Evolutionary conservation across 257 asterid species (phyloP).

Genomic region (Forsythia viridissima): DNA sequence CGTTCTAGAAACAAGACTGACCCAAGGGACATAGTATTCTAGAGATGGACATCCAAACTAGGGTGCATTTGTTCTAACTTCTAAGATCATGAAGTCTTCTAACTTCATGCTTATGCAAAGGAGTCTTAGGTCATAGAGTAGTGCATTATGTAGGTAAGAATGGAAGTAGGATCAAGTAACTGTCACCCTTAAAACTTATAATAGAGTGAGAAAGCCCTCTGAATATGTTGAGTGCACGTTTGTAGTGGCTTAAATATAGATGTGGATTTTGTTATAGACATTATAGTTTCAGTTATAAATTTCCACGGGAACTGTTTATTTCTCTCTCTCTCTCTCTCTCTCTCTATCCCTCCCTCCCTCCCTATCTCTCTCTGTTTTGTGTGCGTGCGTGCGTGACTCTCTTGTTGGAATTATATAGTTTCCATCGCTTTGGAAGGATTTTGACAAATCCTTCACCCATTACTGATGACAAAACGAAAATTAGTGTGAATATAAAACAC

Average conservation of each 20-base stretch:
- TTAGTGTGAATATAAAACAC: neutral
- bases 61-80: neutral
- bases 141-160: neutral
- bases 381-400: no score
- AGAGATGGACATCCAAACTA: neutral
- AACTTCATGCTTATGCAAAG: neutral
- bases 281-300: neutral
- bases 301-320: neutral
- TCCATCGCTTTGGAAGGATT: neutral
- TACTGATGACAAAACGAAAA: neutral
- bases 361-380: no score
- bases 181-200: neutral
- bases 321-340: neutral
- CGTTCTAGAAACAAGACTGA: neutral
- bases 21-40: neutral
- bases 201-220: neutral
- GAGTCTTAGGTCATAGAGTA: neutral
- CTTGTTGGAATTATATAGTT: neutral
- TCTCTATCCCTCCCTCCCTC: neutral
- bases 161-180: neutral
- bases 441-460: neutral
- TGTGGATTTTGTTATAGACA: neutral
- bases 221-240: neutral
- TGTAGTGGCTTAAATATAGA: neutral
- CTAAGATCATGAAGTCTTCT: neutral